Base-by-base conservation (phyloP, 768 basidiomycete species). In the Trichaptum fuscoviolaceum region DNA sequence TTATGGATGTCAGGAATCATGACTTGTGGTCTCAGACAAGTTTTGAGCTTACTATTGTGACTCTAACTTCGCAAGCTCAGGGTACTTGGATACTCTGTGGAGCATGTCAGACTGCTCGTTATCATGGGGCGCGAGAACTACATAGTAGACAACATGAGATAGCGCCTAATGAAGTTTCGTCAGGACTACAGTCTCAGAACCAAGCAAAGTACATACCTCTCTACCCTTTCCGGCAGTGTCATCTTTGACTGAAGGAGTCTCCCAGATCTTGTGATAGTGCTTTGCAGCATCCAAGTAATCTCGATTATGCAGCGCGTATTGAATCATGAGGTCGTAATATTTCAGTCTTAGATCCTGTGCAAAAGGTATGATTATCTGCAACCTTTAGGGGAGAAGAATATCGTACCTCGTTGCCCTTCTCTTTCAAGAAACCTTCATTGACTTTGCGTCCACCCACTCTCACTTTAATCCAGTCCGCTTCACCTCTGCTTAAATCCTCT, bases 61-160 rank as follows among this genome's bases (percentile, higher is more conserved):
- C 70, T 93, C 89, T 59, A 96, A 81, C 75, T 92, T 95, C 69
- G 82, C 77, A 57, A 98, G 78, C 25, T 90, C 88, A 25, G 95
- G 85, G 75, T 98, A 89, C 59, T 81, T 80, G 73, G 85, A 92
- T 34, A 96, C 82, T 73, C 93, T 92, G 75, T 98, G 89, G 59
- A 99, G 80, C 90, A 99, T 95, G 75, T 99, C 95, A 1, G 91
- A 93, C 77, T 99, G 97, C 77, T 98, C 96, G 74, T 99, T 99
- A 75, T 90, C 92, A 75, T 99, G 91, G 2, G 95, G 89, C 0
- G 96, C 92, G 61, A 99, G 88, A 26, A 97, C 87, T 65, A 98
- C 85, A 73, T 96, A 99, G 78, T 93, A 96, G 59, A 96, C 89
- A 66, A 99, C 95, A 75, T 95, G 92, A 74, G 97, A 94, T 18